Base-by-base conservation (phyloP, 148 eudicot species). In the Salicornia ramosissima region DNA sequence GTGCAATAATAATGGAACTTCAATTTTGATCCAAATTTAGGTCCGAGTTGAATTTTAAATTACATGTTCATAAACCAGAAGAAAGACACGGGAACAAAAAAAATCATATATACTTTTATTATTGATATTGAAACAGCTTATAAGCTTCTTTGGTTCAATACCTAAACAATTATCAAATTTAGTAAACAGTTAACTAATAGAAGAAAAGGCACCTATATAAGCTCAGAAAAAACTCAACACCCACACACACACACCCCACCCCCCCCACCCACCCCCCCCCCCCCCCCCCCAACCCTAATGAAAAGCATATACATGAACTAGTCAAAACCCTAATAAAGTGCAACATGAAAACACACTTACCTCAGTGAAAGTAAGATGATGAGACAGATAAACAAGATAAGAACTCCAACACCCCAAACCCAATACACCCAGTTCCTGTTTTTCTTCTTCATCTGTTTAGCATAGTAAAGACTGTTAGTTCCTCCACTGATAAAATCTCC, bases 381-480 rank as follows among this genome's bases (percentile, higher is more conserved):
- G 31, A 91, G 33, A 75, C 90, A 85, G 18, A 83, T 88, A 69
- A 86, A 52, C 67, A 91, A 25, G 36, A 89, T 80, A 14, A 89
- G 67, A 16, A 87, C 25, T 42, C 56, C 85, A 5, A 83, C 64
- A 80, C 75, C 79, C 80, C 62, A 82, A 80, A 88, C 80, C 84
- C 82, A 85, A 31, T 40, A 76, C 42, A 83, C 56, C 86, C 85
- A 82, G 19, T 45, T 79, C 64, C 55, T 83, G 16, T 69, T 68
- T 71, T 47, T 47, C 72, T 80, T 85, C 89, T 86, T 86, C 91
- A 78, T 79, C 82, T 91, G 89, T 71, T 88, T 81, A 15, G 97
- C 91, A 77, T 88, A 80, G 75, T 79, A 68, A 29, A 79, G 80
- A 60, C 77, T 84, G 24, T 77, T 74, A 30, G 86, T 84, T 39